Percentiles rank a stretch among this genome's conserved stretches.
phyloP scores from a whole-genome alignment of 2,329 filamentous ascomycete genomes.

The Aaosphaeria pasadenensis region DNA sequence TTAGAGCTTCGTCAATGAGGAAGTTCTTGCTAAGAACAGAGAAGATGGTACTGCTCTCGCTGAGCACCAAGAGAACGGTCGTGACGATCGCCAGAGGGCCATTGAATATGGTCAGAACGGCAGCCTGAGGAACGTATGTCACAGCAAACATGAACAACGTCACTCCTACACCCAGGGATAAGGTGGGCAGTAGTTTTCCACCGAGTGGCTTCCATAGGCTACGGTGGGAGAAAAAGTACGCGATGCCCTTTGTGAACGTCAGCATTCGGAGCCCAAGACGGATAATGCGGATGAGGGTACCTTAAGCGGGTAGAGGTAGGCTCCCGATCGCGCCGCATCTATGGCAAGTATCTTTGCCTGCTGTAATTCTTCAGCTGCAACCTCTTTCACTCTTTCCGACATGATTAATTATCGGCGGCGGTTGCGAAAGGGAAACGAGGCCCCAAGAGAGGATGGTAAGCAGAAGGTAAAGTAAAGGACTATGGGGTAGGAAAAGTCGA shows the following conservation, averaged over 20 bases:
- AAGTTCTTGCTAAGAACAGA: conserved; percentile 64
- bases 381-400: conserved; percentile 54
- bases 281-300: conserved; percentile 29
- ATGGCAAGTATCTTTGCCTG: conserved; percentile 62
- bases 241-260: conserved; percentile 49
- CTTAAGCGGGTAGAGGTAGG: conserved; percentile 84
- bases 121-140: conserved; percentile 81
- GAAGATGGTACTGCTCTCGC: conserved; percentile 50
- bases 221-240: conserved; percentile 58
- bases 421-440: too few species aligned
- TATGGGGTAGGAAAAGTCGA: too few species aligned
- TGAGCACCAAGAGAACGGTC: conserved; percentile 60
- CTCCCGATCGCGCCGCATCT: conserved; percentile 70
- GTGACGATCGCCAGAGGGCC: conserved; percentile 73
- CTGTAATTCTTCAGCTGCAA: conserved; percentile 66
- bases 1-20: conserved; percentile 74
- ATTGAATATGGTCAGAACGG: conserved; percentile 78
- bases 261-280: background rate
- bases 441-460: too few species aligned
- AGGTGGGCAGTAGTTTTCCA: conserved; percentile 57
- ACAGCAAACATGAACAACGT: conserved; percentile 82
- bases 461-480: too few species aligned
- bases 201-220: conserved; percentile 59
- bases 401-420: conserved; percentile 12
- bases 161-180: conserved; percentile 69